Percentiles rank a stretch among this genome's conserved stretches.
Evolutionary conservation across 2,329 filamentous ascomycete genomes (phyloP).

Genomic region (Ophiostoma triangulosporum): DNA sequence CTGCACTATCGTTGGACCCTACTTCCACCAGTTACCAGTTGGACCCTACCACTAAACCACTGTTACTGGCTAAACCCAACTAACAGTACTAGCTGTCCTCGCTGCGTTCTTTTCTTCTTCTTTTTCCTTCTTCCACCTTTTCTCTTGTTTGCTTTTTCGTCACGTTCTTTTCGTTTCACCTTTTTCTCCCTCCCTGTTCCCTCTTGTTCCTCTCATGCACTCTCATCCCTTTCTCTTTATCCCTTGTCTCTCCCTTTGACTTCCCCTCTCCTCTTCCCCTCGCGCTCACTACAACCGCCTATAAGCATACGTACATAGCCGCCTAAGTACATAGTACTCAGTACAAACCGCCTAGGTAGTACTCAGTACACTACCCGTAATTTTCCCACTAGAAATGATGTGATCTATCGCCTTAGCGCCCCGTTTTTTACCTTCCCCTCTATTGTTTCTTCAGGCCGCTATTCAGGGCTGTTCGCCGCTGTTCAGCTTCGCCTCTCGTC

Average conservation of each 20-base stretch:
- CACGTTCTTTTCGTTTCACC: neutral
- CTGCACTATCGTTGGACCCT: too few relatives aligned
- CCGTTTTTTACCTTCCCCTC: slow-evolving; percentile 2
- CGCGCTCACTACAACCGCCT: neutral
- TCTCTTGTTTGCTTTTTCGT: neutral
- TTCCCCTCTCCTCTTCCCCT: neutral
- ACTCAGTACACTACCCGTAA: too few relatives aligned
- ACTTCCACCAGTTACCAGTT: too few relatives aligned
- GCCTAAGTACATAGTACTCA: too few relatives aligned
- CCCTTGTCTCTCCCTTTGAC: neutral
- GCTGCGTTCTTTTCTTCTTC: neutral
- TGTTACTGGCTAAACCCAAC: too few relatives aligned
- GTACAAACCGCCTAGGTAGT: neutral
- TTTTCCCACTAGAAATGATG: too few relatives aligned
- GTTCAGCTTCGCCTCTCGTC: too few relatives aligned
- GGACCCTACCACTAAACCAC: too few relatives aligned
- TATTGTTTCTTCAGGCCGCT: slow-evolving; percentile 1
- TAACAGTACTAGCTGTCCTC: too few relatives aligned
- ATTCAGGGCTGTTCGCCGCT: neutral
- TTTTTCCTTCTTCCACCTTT: neutral
- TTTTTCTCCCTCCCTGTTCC: neutral
- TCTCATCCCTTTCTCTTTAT: neutral
- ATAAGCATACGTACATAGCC: too few relatives aligned
- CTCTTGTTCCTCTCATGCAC: too few relatives aligned
- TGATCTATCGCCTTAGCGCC: neutral